Evolutionary conservation across 768 basidiomycete genomes (phyloP).

Genomic region (Tubosaeta sp.): DNA sequence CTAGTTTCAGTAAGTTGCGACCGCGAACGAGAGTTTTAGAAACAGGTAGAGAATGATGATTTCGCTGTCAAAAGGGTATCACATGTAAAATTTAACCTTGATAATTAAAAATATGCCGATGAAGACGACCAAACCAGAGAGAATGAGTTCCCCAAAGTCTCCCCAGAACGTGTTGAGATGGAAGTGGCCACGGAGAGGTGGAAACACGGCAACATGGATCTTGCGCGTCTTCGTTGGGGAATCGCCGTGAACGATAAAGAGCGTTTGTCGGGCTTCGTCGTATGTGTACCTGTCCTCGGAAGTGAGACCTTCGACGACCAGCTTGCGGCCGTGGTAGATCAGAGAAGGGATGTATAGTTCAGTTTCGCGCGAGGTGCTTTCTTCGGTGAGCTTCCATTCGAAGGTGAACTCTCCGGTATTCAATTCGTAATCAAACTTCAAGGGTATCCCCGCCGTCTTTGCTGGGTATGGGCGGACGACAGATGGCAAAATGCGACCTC

Average conservation of each 20-base stretch:
- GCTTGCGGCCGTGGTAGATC: constrained; percentile 51
- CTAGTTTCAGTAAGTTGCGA: background rate
- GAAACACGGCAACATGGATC: constrained; percentile 52
- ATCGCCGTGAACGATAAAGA: constrained; percentile 56
- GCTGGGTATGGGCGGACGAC: constrained; percentile 89
- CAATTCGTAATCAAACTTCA: constrained; percentile 72
- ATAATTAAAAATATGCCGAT: constrained; percentile 29
- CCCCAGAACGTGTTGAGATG: constrained; percentile 60
- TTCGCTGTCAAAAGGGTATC: constrained; percentile 7
- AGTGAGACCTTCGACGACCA: constrained; percentile 56
- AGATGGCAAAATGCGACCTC: constrained; percentile 69
- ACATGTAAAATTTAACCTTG: constrained; percentile 25
- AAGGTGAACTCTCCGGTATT: constrained; percentile 63
- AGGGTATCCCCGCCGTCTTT: constrained; percentile 83
- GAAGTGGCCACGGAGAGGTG: constrained; percentile 49
- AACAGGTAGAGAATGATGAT: background rate
- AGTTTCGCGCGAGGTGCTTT: constrained; percentile 53
- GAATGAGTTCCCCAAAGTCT: constrained; percentile 43
- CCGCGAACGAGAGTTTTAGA: no score
- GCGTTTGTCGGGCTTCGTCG: constrained; percentile 66
- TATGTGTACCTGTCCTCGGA: constrained; percentile 50
- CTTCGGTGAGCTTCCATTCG: constrained; percentile 46
- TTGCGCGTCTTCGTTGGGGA: constrained; percentile 41
- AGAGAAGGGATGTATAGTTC: constrained; percentile 76
- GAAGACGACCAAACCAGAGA: constrained; percentile 30